Conservation (phyloP, 306 rosid genomes). For the Dryas alaskensis region DNA sequence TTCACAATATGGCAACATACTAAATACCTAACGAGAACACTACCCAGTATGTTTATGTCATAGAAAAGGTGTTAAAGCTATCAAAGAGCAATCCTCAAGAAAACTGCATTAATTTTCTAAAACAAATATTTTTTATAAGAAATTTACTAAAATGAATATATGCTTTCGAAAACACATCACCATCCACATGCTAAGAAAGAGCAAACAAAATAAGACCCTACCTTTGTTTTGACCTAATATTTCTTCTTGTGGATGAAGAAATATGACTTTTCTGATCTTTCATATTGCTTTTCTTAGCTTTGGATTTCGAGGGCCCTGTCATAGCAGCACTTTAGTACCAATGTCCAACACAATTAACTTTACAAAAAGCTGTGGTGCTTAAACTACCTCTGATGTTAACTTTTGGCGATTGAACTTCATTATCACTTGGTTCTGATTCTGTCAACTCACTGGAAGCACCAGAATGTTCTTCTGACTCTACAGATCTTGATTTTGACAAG, state of each 20-base stretch:
- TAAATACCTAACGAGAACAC: too few relatives aligned
- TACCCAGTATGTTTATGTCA: too few relatives aligned
- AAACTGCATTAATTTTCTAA: background rate
- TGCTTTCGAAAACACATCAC: background rate
- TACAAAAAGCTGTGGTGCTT: background rate
- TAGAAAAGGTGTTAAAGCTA: background rate
- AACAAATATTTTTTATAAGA: background rate
- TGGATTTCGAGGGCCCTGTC: conserved; percentile 40
- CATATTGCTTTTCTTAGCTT: conserved; percentile 42
- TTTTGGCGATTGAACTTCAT: conserved; percentile 51
- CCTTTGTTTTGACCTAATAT: conserved; percentile 40
- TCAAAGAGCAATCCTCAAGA: background rate
- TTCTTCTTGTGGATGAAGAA: conserved; percentile 39
- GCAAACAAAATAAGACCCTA: conserved; percentile 13
- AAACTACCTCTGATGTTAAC: conserved; percentile 41
- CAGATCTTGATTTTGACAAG: conserved; percentile 13
- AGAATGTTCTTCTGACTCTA: conserved; percentile 38
- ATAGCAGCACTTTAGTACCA: background rate
- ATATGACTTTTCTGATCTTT: conserved; percentile 37
- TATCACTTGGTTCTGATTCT: conserved; percentile 39
- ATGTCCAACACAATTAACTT: background rate
- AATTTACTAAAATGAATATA: background rate
- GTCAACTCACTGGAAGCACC: conserved; percentile 49
- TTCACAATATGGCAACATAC: too few relatives aligned
- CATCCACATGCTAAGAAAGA: background rate